Conservation (phyloP, 192 early-diverging fungal species). For the Coemansia umbellata region DNA sequence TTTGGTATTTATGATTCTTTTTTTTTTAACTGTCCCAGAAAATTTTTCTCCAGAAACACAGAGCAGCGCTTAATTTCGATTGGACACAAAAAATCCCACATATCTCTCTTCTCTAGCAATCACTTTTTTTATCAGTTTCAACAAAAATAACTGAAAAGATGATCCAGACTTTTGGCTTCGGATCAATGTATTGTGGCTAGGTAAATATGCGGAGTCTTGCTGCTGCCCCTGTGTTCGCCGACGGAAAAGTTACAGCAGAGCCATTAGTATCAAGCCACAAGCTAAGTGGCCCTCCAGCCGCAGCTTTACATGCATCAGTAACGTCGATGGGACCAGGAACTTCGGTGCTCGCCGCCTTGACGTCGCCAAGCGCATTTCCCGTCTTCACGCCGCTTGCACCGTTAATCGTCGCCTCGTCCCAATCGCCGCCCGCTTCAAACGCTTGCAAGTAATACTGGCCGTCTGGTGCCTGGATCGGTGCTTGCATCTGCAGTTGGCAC, state of each 20-base stretch:
- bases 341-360: neutral
- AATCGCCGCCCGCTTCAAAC: constrained; percentile 5
- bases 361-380: constrained; percentile 11
- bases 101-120: too few species aligned
- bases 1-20: too few species aligned
- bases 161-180: too few species aligned
- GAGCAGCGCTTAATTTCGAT: too few species aligned
- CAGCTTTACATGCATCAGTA: constrained; percentile 13
- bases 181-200: too few species aligned
- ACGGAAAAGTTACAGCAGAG: constrained; percentile 11
- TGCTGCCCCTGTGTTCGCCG: constrained; percentile 18
- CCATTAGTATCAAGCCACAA: constrained; percentile 21
- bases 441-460: constrained; percentile 6
- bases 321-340: constrained; percentile 13
- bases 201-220: constrained; percentile 8
- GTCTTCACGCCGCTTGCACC: constrained; percentile 2
- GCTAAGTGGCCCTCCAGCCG: constrained; percentile 1
- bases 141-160: too few species aligned
- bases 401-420: constrained; percentile 12
- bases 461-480: constrained; percentile 4
- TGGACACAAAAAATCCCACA: too few species aligned
- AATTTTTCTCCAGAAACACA: too few species aligned
- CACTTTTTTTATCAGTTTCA: too few species aligned
- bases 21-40: too few species aligned
- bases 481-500: constrained; percentile 22